Percentiles rank a stretch among this genome's conserved stretches.
phyloP scores from a whole-genome alignment of 345 rosid species.

The Aquilaria sinensis region DNA sequence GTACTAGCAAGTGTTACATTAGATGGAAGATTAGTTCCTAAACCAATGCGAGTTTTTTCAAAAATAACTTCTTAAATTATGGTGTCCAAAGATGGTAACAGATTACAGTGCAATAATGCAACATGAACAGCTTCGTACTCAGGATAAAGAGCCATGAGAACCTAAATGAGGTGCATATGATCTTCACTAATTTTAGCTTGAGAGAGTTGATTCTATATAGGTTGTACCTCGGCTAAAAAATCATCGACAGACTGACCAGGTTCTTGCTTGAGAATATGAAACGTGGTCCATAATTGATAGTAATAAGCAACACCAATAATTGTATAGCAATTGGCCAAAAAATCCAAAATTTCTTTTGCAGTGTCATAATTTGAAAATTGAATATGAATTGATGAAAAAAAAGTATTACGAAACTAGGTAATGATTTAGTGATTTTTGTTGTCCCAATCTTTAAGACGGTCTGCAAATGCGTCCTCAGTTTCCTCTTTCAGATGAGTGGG shows the following conservation, averaged over 20 bases:
- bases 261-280: not conserved
- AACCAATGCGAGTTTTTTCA: no score
- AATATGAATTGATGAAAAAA: not conserved
- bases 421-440: conserved; percentile 4
- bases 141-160: conserved; percentile 14
- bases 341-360: conserved; percentile 1
- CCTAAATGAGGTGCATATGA: conserved; percentile 13
- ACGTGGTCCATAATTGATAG: not conserved
- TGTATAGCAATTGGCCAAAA: not conserved
- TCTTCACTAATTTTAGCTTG: not conserved
- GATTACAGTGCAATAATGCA: not conserved
- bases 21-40: no score
- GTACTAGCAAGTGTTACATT: no score
- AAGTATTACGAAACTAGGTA: not conserved
- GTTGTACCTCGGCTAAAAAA: conserved; percentile 9
- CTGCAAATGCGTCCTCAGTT: not conserved
- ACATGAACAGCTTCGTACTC: not conserved
- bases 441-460: not conserved
- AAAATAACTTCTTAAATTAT: not conserved
- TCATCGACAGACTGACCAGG: conserved; percentile 5
- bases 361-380: conserved; percentile 4
- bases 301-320: not conserved
- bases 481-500: no score
- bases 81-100: not conserved
- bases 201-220: conserved; percentile 2